Evolutionary conservation across 225 moss, liverwort and hornwort genomes (phyloP).

Genomic region (Sphagnum tenellum): DNA sequence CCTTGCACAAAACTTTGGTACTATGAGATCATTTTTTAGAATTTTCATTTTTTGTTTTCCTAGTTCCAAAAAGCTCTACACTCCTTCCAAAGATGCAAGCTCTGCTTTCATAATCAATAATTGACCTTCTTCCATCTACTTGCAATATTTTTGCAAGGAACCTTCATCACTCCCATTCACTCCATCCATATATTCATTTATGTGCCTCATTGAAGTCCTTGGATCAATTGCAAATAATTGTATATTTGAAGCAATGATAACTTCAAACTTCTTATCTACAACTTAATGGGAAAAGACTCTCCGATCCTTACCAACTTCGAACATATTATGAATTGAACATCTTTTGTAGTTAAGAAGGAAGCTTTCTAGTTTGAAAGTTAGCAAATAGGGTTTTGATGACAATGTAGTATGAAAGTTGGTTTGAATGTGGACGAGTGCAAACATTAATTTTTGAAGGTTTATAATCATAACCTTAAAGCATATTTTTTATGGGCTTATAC

Average conservation of each 20-base stretch:
- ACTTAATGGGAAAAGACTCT: constrained; percentile 11
- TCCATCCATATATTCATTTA: constrained; percentile 17
- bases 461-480: too few species aligned
- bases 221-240: constrained; percentile 14
- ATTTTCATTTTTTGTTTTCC: background rate
- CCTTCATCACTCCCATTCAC: constrained; percentile 19
- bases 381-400: too few species aligned
- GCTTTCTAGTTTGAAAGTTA: too few species aligned
- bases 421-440: too few species aligned
- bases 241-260: background rate
- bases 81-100: constrained; percentile 28
- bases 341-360: too few species aligned
- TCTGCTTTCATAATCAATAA: constrained; percentile 33
- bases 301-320: too few species aligned
- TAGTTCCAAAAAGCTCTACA: constrained; percentile 13
- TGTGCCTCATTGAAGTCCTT: constrained; percentile 4
- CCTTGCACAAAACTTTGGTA: too few species aligned
- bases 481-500: too few species aligned
- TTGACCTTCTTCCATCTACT: constrained; percentile 26
- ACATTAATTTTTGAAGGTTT: too few species aligned
- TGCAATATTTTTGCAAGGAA: constrained; percentile 21
- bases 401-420: too few species aligned
- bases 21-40: too few species aligned
- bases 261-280: constrained; percentile 9
- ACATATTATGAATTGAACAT: too few species aligned